Conservation (phyloP, 2,329 filamentous ascomycete genomes). For the Metarhizium anisopliae region DNA sequence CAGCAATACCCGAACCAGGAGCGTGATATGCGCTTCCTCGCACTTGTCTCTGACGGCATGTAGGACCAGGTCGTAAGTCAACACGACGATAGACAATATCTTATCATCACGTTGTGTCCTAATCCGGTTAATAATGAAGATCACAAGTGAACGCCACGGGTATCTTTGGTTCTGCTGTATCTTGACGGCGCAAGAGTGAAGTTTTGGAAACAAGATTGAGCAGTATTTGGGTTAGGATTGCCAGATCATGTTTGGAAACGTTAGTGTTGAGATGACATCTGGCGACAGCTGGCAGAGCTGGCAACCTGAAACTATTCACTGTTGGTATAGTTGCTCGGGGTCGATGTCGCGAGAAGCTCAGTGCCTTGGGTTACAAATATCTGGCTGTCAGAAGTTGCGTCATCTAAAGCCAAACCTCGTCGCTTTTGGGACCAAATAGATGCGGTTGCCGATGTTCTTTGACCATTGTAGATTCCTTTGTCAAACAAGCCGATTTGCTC, state of each 20-base stretch:
- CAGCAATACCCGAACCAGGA: not conserved
- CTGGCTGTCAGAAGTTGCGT: not conserved
- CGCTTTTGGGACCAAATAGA: not conserved
- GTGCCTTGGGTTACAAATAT: not conserved
- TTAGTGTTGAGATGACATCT: not conserved
- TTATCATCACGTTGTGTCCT: not conserved
- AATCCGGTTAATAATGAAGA: not conserved
- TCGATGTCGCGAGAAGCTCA: not conserved
- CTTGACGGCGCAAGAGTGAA: not conserved
- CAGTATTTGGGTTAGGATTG: not conserved
- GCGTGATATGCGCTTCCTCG: not conserved
- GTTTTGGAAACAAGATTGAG: not conserved
- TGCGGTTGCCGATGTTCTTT: not conserved
- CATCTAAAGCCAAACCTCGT: not conserved
- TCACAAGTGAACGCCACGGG: not conserved
- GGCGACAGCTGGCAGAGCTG: constrained; percentile 5
- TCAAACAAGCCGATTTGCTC: not conserved
- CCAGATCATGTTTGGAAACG: not conserved
- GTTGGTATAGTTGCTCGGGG: not conserved
- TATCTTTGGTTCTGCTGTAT: not conserved
- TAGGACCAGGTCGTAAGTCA: not conserved
- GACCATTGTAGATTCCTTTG: not conserved
- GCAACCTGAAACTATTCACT: not conserved
- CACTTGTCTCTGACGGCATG: not conserved
- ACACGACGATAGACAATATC: constrained; percentile 1